Percentiles rank a stretch among this genome's conserved stretches.
Conservation (phyloP, 495 filamentous ascomycete genomes). For the Podospora pseudopauciseta region DNA sequence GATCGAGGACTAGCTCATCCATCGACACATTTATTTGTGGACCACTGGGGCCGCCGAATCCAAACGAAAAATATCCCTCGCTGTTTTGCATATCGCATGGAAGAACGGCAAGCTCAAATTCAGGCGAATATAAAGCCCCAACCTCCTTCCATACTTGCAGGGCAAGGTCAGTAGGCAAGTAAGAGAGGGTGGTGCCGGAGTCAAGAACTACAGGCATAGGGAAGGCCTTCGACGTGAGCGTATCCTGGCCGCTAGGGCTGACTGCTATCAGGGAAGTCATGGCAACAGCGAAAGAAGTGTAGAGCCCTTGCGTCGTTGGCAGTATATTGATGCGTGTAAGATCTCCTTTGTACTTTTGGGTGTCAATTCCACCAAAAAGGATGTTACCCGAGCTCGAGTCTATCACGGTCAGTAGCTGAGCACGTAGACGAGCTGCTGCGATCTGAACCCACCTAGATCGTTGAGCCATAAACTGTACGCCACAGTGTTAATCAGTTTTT, state of each 20-base stretch:
- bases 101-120: conserved; percentile 56
- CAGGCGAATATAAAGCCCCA: conserved; percentile 52
- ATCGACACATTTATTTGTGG: conserved; percentile 68
- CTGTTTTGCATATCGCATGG: conserved; percentile 65
- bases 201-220: conserved; percentile 74
- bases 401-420: conserved; percentile 6
- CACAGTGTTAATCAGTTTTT: conserved; percentile 69
- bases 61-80: conserved; percentile 66
- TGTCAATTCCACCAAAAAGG: conserved; percentile 90
- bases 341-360: conserved; percentile 71
- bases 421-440: neutral
- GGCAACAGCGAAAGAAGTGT: conserved; percentile 67
- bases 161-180: conserved; percentile 70
- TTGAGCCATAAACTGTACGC: conserved; percentile 93
- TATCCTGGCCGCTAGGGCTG: conserved; percentile 47
- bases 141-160: conserved; percentile 65
- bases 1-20: conserved; percentile 71
- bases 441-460: conserved; percentile 52
- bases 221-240: conserved; percentile 49
- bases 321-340: conserved; percentile 64
- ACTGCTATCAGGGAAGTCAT: conserved; percentile 56
- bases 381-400: conserved; percentile 45
- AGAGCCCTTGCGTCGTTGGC: conserved; percentile 42
- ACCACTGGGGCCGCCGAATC: conserved; percentile 58
- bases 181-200: conserved; percentile 82